Base-by-base conservation (phyloP, 176 grass and related monocot species). In the Oryza punctata region DNA sequence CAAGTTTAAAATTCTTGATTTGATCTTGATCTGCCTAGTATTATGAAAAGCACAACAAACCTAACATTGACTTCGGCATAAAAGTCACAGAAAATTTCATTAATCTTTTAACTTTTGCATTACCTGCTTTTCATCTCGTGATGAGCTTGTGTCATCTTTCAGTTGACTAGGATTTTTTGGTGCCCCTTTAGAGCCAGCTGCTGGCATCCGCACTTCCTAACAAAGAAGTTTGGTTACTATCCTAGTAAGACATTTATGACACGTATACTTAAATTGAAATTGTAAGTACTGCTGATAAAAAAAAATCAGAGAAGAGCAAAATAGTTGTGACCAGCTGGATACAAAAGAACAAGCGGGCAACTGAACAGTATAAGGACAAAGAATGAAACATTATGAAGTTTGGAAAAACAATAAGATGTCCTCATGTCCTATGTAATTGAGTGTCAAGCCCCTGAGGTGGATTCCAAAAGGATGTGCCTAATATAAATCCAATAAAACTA, bases 171-270 rank as follows among this genome's bases (percentile, higher is more conserved):
- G 96, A 72, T 91, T 98, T 88, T 93, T 98, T 21, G 87, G 92
- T 37, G 82, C 80, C 50, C 88, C 89, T 91, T 98, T 95, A 3
- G 91, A 87, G 84, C 96, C 96, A 80, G 96, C 92, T 28, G 96
- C 96, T 2, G 91, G 96, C 77, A 98, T 93, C 65, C 92, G 84
- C 77, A 98, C 96, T 91, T 98, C 96, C 96, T 98, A 82, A 45
- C 28, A 92, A 93, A 82, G 1, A 82, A 72, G 38, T 27, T 70
- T 23, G 82, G 61, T n/a, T 13, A 85, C 49, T 66, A 73, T 49
- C 26, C 24, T 65, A 65, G 32, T 74, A n/a, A 80, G 18, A 50
- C 57, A 70, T 63, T 16, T 57, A 71, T 45, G 75, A 18, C 37
- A 10, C 25, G 21, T 41, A 81, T 33, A 24, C 52, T 68, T 65